phyloP scores from a whole-genome alignment of 345 rosid species.

The Chamaenerion angustifolium region DNA sequence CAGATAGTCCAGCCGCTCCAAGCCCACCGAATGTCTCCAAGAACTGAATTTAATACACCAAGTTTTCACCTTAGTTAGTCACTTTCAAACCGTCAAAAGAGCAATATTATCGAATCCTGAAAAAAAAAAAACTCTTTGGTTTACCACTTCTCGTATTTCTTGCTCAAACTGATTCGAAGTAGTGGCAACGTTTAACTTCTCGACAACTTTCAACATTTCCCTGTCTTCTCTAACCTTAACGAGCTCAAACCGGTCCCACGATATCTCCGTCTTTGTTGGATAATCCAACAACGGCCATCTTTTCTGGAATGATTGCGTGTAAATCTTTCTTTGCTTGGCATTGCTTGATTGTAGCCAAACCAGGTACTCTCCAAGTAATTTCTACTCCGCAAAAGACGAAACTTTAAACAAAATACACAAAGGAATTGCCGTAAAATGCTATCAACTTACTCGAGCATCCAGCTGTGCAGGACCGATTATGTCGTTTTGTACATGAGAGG shows the following conservation, averaged over 20 bases:
- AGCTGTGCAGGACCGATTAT: constrained; percentile 65
- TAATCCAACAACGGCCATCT: constrained; percentile 47
- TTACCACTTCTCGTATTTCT: constrained; percentile 72
- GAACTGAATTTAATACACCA: constrained; percentile 28
- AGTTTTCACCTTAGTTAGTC: no score
- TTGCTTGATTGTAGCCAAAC: constrained; percentile 62
- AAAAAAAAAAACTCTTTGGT: constrained; percentile 4
- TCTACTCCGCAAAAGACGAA: constrained; percentile 25
- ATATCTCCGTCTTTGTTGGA: constrained; percentile 19
- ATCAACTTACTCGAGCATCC: constrained; percentile 53
- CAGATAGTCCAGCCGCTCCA: constrained; percentile 86
- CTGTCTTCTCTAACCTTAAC: constrained; percentile 29
- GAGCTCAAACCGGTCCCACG: constrained; percentile 31
- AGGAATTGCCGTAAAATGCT: constrained; percentile 1
- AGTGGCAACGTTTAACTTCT: constrained; percentile 41
- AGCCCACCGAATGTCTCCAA: constrained; percentile 78
- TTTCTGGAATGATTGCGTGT: constrained; percentile 57
- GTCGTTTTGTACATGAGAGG: constrained; percentile 50
- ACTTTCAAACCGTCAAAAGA: no score
- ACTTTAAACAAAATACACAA: background rate
- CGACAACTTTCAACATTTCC: constrained; percentile 39
- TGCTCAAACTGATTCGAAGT: constrained; percentile 55
- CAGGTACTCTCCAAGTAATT: constrained; percentile 50
- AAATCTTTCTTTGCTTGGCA: constrained; percentile 43
- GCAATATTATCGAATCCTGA: no score